These are phyloP conservation scores for Amanita pseudoporphyria DNA, from an alignment of 768 basidiomycete species.

Conservation along the genomic window DNA sequence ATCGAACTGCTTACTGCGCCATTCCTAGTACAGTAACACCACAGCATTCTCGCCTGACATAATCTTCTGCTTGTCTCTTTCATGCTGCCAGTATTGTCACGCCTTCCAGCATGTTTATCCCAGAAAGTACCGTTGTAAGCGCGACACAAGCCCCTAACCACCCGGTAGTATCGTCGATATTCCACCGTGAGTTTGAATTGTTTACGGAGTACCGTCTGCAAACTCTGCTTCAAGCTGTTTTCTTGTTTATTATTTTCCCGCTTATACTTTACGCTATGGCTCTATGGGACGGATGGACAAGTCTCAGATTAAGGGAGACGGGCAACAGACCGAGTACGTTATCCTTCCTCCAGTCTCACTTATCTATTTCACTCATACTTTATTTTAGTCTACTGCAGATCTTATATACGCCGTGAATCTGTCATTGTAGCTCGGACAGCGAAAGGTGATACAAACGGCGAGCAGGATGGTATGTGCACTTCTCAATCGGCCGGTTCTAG, in stretches of 20 bases:
- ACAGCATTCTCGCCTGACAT: not conserved
- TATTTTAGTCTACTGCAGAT: not conserved
- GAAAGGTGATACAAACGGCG: not conserved
- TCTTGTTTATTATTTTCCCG: slow-evolving; percentile 19
- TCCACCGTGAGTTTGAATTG: not conserved
- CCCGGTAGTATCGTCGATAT: not conserved
- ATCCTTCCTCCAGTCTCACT: not conserved
- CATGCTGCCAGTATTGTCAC: not conserved
- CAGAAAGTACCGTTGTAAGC: not conserved
- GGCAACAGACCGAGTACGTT: slow-evolving; percentile 8
- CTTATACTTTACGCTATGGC: slow-evolving; percentile 26
- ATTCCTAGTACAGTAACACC: too few relatives aligned
- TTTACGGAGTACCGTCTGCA: not conserved
- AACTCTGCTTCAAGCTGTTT: slow-evolving; percentile 12
- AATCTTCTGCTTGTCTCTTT: not conserved
- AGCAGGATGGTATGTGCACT: not conserved
- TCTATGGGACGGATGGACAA: slow-evolving; percentile 28
- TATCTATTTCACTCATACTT: not conserved
- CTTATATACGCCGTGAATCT: not conserved
- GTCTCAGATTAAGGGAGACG: slow-evolving; percentile 18
- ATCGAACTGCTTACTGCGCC: too few relatives aligned
- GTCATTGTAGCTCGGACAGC: not conserved
- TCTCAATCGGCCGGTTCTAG: not conserved
- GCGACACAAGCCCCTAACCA: not conserved
- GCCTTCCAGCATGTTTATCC: slow-evolving; percentile 1